Evolutionary conservation across 352 stramenopile genomes (phyloP).

Genomic region (Pythium scleroteichum): DNA sequence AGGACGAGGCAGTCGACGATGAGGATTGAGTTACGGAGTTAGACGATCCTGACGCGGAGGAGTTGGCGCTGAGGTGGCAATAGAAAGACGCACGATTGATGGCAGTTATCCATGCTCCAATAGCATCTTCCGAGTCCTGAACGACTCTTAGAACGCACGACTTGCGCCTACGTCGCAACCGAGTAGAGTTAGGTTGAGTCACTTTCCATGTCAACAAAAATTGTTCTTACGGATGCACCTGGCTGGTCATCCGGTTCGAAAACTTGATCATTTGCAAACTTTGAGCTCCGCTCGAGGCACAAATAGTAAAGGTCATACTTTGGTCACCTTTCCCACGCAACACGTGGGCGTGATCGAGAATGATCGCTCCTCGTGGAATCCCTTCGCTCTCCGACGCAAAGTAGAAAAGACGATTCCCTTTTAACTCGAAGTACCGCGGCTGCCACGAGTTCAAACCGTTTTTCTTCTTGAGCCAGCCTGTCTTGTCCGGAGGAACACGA

Average conservation of each 20-base stretch:
- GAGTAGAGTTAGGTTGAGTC: constrained; percentile 1
- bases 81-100: constrained; percentile 77
- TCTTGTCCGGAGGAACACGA: constrained; percentile 54
- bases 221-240: constrained; percentile 51
- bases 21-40: constrained; percentile 23
- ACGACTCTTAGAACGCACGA: constrained; percentile 63
- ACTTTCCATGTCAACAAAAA: neutral
- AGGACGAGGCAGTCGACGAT: constrained; percentile 28
- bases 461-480: constrained; percentile 80
- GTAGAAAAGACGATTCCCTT: constrained; percentile 80
- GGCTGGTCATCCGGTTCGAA: constrained; percentile 61
- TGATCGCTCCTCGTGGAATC: constrained; percentile 66
- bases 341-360: constrained; percentile 70
- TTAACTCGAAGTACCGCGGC: constrained; percentile 78
- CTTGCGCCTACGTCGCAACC: constrained; percentile 38
- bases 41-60: constrained; percentile 38
- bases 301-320: constrained; percentile 70
- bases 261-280: constrained; percentile 76
- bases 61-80: constrained; percentile 51
- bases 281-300: constrained; percentile 53
- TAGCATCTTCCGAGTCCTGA: constrained; percentile 53
- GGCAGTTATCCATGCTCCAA: constrained; percentile 57
- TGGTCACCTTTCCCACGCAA: constrained; percentile 61
- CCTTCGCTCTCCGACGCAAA: constrained; percentile 74
- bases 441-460: constrained; percentile 80